Base-by-base conservation (phyloP, 352 stramenopile species). In the Pythium sukuiense region DNA sequence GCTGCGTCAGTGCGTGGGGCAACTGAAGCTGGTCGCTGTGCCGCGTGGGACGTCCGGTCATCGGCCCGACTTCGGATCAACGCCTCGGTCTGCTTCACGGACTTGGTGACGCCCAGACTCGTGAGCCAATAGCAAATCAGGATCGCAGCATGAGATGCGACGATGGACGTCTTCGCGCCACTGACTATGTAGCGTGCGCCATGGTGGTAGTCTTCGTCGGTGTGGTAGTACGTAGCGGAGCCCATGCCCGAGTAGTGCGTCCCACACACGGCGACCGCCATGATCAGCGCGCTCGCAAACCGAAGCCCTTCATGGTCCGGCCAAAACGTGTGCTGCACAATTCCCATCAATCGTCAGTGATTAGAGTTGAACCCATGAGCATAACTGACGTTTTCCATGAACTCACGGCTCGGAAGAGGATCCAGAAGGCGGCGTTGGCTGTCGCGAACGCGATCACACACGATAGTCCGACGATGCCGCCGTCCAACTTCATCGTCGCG, bases 161-260 rank as follows among this genome's bases (percentile, higher is more conserved):
- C 46, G 1, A 72, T 65, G 0, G 74, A 59, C 9, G 80, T 79
- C 8, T 74, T 63, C 0, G 52, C 55, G 3, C 80, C 80, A 13
- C 76, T 59, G 24, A 89, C 27, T 3, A 76, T 30, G 43, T 84
- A 63, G 27, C 63, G 64, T 6, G 65, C 72, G 26, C 14, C 49
- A 14, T 69, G 49, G 29, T 48, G 56, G 20, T 65, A 79, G 33
- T 83, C 65, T 29, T 81, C 77, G 13, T 62, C 69, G 30, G 74
- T 77, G 61, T 79, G 81, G 3, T 30, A 58, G 61, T 91, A 92
- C 16, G 53, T 63, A 7, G 80, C 83, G 1, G 80, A 71, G 0
- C 73, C 71, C 83, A 91, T 89, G 46, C 83, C 83, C 2, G 62
- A 66, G 65, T 91, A 91, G 56, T 91, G 83, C 3, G 83, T 89